Percentiles rank a stretch among this genome's conserved stretches.
These are phyloP conservation scores for Jatropha curcas DNA, from an alignment of 345 rosid genomes.

Conservation along the genomic window DNA sequence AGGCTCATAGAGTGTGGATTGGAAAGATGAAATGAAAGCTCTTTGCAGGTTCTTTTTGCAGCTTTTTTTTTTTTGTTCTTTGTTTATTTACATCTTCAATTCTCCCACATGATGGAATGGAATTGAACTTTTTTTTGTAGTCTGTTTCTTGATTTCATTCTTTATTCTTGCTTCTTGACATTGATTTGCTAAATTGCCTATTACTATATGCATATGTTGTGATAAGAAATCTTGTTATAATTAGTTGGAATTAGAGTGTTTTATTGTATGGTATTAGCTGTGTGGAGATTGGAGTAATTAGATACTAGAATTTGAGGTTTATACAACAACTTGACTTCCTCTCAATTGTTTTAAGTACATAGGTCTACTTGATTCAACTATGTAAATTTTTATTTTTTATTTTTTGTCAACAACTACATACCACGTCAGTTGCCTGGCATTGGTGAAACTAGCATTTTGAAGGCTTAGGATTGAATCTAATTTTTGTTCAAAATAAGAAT, in stretches of 20 bases:
- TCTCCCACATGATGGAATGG: no score
- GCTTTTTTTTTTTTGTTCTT: neutral
- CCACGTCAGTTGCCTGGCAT: neutral
- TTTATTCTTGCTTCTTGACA: no score
- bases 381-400: neutral
- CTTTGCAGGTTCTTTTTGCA: conserved; percentile 72
- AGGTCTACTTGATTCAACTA: neutral
- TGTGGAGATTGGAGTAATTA: neutral
- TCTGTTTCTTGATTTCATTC: neutral
- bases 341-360: neutral
- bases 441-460: neutral
- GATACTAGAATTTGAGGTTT: neutral
- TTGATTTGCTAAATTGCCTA: neutral
- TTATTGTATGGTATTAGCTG: neutral
- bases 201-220: neutral
- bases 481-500: neutral
- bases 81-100: no score
- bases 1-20: conserved; percentile 74
- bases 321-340: neutral
- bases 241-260: no score
- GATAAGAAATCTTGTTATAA: neutral
- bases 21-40: conserved; percentile 82
- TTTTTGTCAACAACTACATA: no score
- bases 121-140: neutral
- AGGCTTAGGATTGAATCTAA: neutral